Base-by-base conservation (phyloP, 352 stramenopile species). In the Pythium aphanidermatum region DNA sequence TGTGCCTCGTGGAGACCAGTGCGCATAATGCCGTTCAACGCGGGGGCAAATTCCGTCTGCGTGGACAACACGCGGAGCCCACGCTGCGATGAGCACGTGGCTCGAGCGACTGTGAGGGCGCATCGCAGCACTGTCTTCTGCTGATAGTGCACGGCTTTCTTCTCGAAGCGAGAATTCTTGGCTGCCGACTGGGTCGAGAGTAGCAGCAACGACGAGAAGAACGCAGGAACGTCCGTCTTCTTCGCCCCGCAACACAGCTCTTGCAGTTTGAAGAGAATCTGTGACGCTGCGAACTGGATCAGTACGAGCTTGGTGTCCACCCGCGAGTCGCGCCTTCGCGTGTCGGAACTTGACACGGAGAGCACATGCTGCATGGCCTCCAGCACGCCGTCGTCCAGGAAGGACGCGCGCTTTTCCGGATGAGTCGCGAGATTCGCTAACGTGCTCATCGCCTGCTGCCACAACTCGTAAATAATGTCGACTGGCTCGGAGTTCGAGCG, bases 21-120 rank as follows among this genome's bases (percentile, higher is more conserved):
- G 12, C 84, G 78, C 82, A 94, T 92, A 63, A 94, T 72, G 21
- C 68, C 68, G 36, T 92, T 92, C 9, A 93, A 53, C 20, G 77
- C 76, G 5, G 76, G 66, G 5, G 78, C 63, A 21, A 89, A 70
- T 20, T 87, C 72, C 19, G 50, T 20, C 40, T 81, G 54, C 4
- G 59, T 54, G 3, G 74, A 63, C 20, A 90, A 48, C 11, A 84
- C 39, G 11, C 58, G 63, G 10, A 79, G 60, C 0, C 77, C 80
- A 17, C 68, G 64, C 4, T 64, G 54, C 0, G 60, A 54, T 23
- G 85, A 46, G 30, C 75, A 77, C 24, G 77, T 73, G 12, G 83
- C 70, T 5, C 68, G 70, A 0, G 77, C 69, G 46, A 90, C 74
- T 28, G 71, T 83, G 11, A 90, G 58, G 13, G 75, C 71, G 33